Evolutionary conservation across 1,284 basidiomycete species (phyloP), one percentile per base, ranked within the genome.

Genomic region (Cryptococcus sp.): DNA sequence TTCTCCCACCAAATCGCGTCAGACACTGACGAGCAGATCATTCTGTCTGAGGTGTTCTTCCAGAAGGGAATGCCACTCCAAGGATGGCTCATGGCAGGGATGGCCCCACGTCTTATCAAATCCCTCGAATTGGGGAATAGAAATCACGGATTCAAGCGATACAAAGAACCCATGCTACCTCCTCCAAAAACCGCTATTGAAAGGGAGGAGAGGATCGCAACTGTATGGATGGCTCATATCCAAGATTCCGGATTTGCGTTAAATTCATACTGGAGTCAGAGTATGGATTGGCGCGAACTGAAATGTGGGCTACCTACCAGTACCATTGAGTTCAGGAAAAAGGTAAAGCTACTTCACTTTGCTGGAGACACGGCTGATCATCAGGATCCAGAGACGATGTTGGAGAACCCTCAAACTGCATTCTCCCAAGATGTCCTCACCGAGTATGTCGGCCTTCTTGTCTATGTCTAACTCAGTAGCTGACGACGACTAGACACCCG

Each of bases 171-270:
- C 1, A 37, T 73, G 25, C 39, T 69, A 41, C 31, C 52, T 1
- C 57, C 51, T 0, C 47, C 68, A 0, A 44, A 48, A 13, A 60
- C 46, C 23, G 57, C 57, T 24, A 45, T 57, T 7, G 63, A 68
- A 23, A 57, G 69, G 10, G 69, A 74, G 52, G 65, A 70, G 44
- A 57, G 72, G 9, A 23, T 66, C 5, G 64, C 63, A 3, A 69
- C 66, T 0, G 56, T 66, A 0, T 72, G 72, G 72, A 53, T 66
- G 46, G 58, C 69, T 0, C 69, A 67, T 46, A 45, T 69, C 13
- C 32, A 48, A 13, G 72, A 74, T 34, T 43, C 66, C 2, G 56
- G 62, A 1, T 67, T 67, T 40, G 44, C 62, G 1, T 32, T 65
- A 24, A 70, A 69, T 48, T 56, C 62, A 21, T 50, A 49, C 21